Evolutionary conservation across 495 filamentous ascomycete species (phyloP), one percentile per base, ranked within the genome.

Genomic region (Lentithecium fluviatile): DNA sequence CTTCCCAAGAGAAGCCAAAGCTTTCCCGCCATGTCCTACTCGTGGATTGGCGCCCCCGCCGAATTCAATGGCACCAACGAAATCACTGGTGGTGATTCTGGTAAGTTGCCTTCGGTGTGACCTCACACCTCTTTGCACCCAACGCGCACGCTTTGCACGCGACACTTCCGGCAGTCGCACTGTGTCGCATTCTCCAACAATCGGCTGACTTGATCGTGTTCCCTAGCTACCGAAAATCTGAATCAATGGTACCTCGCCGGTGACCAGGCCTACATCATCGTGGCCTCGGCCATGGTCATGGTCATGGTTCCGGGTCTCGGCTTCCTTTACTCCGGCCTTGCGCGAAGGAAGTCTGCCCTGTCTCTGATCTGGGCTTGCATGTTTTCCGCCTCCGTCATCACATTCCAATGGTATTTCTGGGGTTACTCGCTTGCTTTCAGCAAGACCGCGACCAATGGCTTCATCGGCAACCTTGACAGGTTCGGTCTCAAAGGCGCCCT

Each of bases 281-380:
- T 97, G 38, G 80, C 90, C 46, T 86, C 93, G 54, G 92, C 88
- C 68, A 96, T 98, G 94, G 94, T 98, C 51, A 74, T 98, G 76
- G 75, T 95, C 76, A 96, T 96, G 91, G 78, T 88, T 46, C 85
- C 85, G 19, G 87, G 85, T 65, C 84, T 89, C 38, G 85, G 84
- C 36, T 89, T 88, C 72, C 77, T 88, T 13, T 85, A 85, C 70
- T 87, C 82, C 5, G 85, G 85, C 61, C 78, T 86, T 51, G 82
- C 81, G 12, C 81, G 83, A 49, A 77, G 83, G 69, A 85, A 85
- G 75, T 86, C 83, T 25, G 80, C 85, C 19, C 75, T 88, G 10
- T 85, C 83, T 62, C 84, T 88, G 80, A 84, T 88, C 63, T 88
- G 83, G 82, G 83, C 83, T 17, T 86, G 83, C 71, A 85, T 88